phyloP scores from a whole-genome alignment of 805 yeast genomes.

The Schizosaccharomyces osmophilus region DNA sequence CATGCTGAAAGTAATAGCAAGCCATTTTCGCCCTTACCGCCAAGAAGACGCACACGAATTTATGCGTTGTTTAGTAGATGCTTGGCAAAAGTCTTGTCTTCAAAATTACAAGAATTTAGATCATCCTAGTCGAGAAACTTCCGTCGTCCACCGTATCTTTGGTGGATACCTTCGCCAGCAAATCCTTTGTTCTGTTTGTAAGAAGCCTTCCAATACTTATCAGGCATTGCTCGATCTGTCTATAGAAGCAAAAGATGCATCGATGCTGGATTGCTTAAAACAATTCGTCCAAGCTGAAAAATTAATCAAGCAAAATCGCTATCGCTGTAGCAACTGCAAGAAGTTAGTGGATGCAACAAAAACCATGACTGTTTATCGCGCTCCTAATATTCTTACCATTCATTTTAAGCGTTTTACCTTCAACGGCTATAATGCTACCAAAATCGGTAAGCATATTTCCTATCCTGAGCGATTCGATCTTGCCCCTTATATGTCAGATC shows the following conservation, averaged over 20 bases:
- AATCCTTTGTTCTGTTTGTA: slow-evolving; percentile 63
- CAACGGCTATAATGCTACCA: slow-evolving; percentile 36
- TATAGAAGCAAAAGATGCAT: slow-evolving; percentile 23
- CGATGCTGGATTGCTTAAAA: slow-evolving; percentile 47
- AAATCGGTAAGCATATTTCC: slow-evolving; percentile 64
- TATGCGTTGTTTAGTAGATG: slow-evolving; percentile 18
- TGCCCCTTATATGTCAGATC: slow-evolving; percentile 22
- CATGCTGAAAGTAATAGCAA: slow-evolving; percentile 32
- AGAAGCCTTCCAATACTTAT: slow-evolving; percentile 59
- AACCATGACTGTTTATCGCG: slow-evolving; percentile 42
- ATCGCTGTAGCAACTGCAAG: slow-evolving; percentile 72
- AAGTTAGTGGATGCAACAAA: slow-evolving; percentile 53
- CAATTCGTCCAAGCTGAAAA: slow-evolving; percentile 70
- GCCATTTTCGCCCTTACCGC: slow-evolving; percentile 6
- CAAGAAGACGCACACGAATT: slow-evolving; percentile 97
- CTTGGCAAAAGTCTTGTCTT: slow-evolving; percentile 7
- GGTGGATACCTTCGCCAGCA: slow-evolving; percentile 74
- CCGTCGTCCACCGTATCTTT: slow-evolving; percentile 74
- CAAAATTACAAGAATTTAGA: slow-evolving; percentile 3
- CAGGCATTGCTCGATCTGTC: slow-evolving; percentile 89
- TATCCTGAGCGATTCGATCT: slow-evolving; percentile 61
- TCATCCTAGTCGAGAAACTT: slow-evolving; percentile 17
- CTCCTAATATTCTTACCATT: slow-evolving; percentile 71
- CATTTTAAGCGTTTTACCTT: slow-evolving; percentile 83
- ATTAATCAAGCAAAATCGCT: slow-evolving; percentile 48